Conservation (phyloP, 2,329 filamentous ascomycete species). For the Hypoxylon sp. region DNA sequence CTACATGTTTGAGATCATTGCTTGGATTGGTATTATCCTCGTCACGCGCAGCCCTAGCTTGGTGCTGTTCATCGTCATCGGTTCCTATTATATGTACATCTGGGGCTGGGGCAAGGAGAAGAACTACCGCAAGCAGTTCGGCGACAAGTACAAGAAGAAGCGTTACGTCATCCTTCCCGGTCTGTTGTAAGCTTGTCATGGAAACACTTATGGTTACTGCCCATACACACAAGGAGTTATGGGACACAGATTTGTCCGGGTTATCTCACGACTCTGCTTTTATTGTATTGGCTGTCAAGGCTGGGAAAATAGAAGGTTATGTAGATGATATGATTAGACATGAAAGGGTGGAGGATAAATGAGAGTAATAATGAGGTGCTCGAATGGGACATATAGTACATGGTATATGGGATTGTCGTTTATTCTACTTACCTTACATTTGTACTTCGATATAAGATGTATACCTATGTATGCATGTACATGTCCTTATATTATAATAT, state of each 20-base stretch:
- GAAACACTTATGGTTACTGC: too few species aligned
- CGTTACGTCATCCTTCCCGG: conserved; percentile 82
- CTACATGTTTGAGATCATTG: conserved; percentile 90
- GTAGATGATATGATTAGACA: not conserved
- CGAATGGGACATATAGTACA: too few species aligned
- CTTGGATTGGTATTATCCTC: conserved; percentile 85
- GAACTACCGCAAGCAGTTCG: conserved; percentile 89
- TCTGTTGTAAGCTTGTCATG: conserved; percentile 62
- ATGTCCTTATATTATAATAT: too few species aligned
- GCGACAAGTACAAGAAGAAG: conserved; percentile 96
- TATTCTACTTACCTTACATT: too few species aligned
- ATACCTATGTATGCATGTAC: too few species aligned
- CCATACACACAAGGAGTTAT: not conserved
- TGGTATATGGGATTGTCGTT: too few species aligned
- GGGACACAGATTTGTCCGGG: not conserved
- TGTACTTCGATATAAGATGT: too few species aligned
- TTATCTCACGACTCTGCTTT: not conserved
- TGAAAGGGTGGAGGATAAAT: conserved; percentile 3
- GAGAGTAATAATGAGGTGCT: too few species aligned
- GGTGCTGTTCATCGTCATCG: conserved; percentile 76
- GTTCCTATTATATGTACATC: conserved; percentile 78
- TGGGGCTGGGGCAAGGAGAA: conserved; percentile 95
- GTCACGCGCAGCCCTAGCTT: conserved; percentile 83
- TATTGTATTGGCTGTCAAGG: too few species aligned
- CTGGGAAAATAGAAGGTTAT: not conserved